Evolutionary conservation across 176 grass and related monocot species (phyloP), one percentile per base, ranked within the genome.

Genomic region (Carex pumila): DNA sequence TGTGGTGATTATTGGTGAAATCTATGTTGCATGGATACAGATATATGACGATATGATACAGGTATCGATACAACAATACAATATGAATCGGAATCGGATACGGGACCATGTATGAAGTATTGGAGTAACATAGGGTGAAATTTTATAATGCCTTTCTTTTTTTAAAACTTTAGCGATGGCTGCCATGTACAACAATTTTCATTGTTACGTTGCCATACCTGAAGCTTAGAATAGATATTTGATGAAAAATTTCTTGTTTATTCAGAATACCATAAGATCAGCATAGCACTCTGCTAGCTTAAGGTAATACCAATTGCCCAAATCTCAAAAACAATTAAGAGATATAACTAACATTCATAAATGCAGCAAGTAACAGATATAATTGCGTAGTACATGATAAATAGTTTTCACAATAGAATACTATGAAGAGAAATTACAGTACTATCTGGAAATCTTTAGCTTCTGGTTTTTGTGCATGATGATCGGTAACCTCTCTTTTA

Each of bases 1-100:
- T 98, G 95, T 25, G 95, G 89, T 14, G 92, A 98, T 89, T 94
- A 94, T 66, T 98, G 95, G 95, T 98, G 92, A 89, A 31, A 45
- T 39, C 37, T 39, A 39, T 39, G 4, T 39, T 39, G 5, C 37
- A 39, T 39, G 37, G 37, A 39, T 39, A 36, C 3, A 36, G 0
- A 4, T 36, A 36, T 3, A 36, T 0, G 34, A 36, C 3, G 34
- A 36, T 36, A 36, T 4, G 34, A 36, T 36, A 36, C 34, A 4
- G 34, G 34, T 36, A 4, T 36, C 34, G 34, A 36, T 36, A 36
- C 34, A 36, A 36, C 34, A 36, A 36, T 36, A 36, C 34, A 36
- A 36, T 36, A 36, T 4, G 3, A 36, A 36, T 36, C 0, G 25
- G 25, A 25, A 25, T 25, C 3, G 34, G 34, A 36, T 36, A 36